Conservation (phyloP, 257 asterid species). For the Echium plantagineum region DNA sequence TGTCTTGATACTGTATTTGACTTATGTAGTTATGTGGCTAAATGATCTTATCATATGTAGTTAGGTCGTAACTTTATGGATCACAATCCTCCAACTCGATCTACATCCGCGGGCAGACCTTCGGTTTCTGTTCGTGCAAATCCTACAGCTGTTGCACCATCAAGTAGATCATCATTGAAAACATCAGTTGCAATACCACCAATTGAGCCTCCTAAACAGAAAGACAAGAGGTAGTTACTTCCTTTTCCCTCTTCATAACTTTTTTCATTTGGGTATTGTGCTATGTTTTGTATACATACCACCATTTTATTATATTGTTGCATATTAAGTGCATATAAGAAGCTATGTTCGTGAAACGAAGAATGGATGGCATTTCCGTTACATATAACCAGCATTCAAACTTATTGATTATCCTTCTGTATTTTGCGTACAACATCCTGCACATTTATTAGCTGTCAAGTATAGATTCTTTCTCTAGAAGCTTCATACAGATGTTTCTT, state of each 20-base stretch:
- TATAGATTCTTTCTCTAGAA: background rate
- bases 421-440: background rate
- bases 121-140: constrained; percentile 76
- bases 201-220: constrained; percentile 65
- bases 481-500: constrained; percentile 10
- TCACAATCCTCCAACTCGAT: constrained; percentile 71
- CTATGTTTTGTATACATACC: background rate
- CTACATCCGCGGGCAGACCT: constrained; percentile 92
- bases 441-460: background rate
- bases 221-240: constrained; percentile 61
- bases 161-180: constrained; percentile 52
- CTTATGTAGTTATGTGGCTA: constrained; percentile 16
- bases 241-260: background rate
- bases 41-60: constrained; percentile 48
- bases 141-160: constrained; percentile 42
- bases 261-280: background rate
- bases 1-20: background rate
- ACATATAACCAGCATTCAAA: background rate
- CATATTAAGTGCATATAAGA: no score
- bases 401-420: background rate
- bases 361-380: background rate
- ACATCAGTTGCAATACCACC: constrained; percentile 56
- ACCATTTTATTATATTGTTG: no score
- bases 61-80: constrained; percentile 97
- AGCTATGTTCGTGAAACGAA: no score